Evolutionary conservation across 257 asterid genomes (phyloP), one percentile per base, ranked within the genome.

Genomic region (Fraxinus excelsior): DNA sequence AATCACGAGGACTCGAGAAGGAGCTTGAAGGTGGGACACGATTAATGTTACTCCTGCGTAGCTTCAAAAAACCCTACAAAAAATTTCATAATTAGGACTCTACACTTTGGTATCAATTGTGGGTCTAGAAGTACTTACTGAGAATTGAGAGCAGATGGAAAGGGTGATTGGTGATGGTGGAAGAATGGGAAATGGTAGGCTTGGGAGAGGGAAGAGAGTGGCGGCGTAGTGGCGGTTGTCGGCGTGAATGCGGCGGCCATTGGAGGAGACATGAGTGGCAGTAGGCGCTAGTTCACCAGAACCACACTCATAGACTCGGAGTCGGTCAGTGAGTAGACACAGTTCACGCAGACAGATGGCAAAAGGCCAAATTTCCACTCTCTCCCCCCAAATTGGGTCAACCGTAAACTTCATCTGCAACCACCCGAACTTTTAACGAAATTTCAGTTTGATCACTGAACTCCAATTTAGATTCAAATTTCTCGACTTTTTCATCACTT

Each of bases 191-290:
- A 46, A 42, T 71, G 83, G 81, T 51, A 74, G 42, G 76, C 26
- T 70, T 82, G 72, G 1, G 76, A 9, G 73, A 76, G 68, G 10
- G 85, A 71, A 23, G 80, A 64, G 76, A 85, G 82, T 28, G 87
- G 83, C 16, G 85, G 83, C 65, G 83, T 75, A 31, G 77, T 60
- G 80, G 88, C 72, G 14, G 78, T 70, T 0, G 85, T 23, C 81
- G 84, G 82, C 79, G 35, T 18, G 1, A 62, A 25, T 3, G 77
- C 65, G 83, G 89, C 74, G 26, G 78, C 58, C 0, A 84, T 40
- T 80, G 85, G 80, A 78, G 84, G 83, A 73, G 85, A 76, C 90
- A 85, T 88, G 69, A 77, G 88, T 37, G 79, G 80, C 32, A 23
- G 78, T 3, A 73, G 83, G 76, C 80, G 82, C 73, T 71, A 60